Evolutionary conservation across 768 basidiomycete genomes (phyloP).

Genomic region (Crucibulum laeve): DNA sequence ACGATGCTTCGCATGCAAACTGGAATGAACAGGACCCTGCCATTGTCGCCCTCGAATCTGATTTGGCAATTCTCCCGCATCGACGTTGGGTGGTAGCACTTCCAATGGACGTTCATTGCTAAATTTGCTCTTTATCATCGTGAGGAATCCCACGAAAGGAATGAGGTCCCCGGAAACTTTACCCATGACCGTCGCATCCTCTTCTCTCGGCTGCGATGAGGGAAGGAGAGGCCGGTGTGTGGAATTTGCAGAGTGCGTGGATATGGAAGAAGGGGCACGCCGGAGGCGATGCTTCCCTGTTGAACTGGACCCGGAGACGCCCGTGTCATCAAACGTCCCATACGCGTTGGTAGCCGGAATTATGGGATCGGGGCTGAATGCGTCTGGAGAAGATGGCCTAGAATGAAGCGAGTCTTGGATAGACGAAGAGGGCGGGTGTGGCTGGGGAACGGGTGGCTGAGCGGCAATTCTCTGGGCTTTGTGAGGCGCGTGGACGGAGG

Average conservation of each 20-base stretch:
- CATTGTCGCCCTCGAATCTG: too few relatives aligned
- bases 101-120: constrained; percentile 12
- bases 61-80: too few relatives aligned
- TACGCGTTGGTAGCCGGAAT: constrained; percentile 47
- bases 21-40: constrained; percentile 31
- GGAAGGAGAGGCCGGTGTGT: constrained; percentile 34
- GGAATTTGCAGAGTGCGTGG: constrained; percentile 17
- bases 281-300: constrained; percentile 11
- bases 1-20: constrained; percentile 26
- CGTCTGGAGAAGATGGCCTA: background rate
- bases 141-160: constrained; percentile 29
- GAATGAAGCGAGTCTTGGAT: constrained; percentile 3
- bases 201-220: constrained; percentile 20
- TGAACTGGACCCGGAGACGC: constrained; percentile 9
- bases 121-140: constrained; percentile 15
- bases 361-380: constrained; percentile 27
- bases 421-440: constrained; percentile 10
- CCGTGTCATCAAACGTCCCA: constrained; percentile 36
- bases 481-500: constrained; percentile 19
- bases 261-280: constrained; percentile 13
- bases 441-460: constrained; percentile 10
- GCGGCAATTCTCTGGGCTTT: constrained; percentile 25
- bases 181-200: constrained; percentile 16
- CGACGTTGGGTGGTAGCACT: constrained; percentile 9
- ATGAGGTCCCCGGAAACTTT: constrained; percentile 33